Evolutionary conservation across 352 stramenopile species (phyloP), one percentile per base, ranked within the genome.

Genomic region (Discostella stelligera): DNA sequence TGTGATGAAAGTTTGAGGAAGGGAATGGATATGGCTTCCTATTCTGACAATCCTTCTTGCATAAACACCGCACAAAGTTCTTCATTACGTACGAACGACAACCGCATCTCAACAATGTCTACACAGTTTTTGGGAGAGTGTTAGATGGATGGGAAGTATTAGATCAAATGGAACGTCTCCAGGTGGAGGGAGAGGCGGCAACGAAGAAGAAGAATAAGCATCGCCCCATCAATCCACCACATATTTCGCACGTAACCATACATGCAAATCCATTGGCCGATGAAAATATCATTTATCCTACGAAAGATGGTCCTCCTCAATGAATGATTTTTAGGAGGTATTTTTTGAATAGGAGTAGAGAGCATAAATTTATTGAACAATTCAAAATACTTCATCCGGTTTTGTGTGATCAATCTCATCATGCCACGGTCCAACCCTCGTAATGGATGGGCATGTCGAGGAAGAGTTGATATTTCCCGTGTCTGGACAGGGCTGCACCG

Each of bases 31-130:
- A 14, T 14, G 3, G 13, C 11, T 14, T 44, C 7, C 7, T 10
- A 14, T 44, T 10, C 37, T 44, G 13, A 44, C 37, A 10, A 44
- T 44, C 13, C 7, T 14, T 44, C 37, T 10, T 50, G 2, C 44
- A 65, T 44, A 13, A 2, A 10, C 37, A 13, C 37, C 7, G 7
- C 7, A 69, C 95, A 67, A 96, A 99, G 85, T 99, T 99, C 79
- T 99, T 99, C 86, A 98, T 99, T 78, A 97, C 96, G 49, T 98
- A 98, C 71, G 94, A 95, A 78, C 95, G 95, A 77, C 95, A 98
- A 76, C 94, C 96, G 54, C 96, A 98, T 79, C 87, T 99, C 48
- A 98, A 99, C 89, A 98, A 98, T 85, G 90, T 98, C 20, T 98
- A 98, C 90, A 98, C 95, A 61, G 93, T 98, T 25, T 98, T 99